Percentiles rank a stretch among this genome's conserved stretches.
These are phyloP conservation scores for Petunia secreta DNA, from an alignment of 257 asterid species.

Conservation along the genomic window DNA sequence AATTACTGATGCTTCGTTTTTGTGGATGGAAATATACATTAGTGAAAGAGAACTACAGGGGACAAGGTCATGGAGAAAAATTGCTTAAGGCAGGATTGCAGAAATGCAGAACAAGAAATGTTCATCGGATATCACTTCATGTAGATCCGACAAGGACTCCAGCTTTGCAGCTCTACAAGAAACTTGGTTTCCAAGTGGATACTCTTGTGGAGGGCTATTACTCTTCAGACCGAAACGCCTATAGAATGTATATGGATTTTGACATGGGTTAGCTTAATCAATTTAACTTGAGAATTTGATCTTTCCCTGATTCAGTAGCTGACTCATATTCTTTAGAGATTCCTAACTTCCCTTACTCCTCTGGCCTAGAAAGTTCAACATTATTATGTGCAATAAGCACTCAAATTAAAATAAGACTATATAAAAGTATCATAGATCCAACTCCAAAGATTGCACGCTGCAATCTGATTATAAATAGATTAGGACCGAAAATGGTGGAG, in stretches of 20 bases:
- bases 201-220: conserved; percentile 68
- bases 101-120: conserved; percentile 68
- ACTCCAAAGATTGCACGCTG: background rate
- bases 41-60: conserved; percentile 75
- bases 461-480: background rate
- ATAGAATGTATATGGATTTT: conserved; percentile 82
- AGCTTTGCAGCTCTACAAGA: conserved; percentile 78
- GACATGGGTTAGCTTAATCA: conserved; percentile 35
- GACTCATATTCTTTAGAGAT: background rate
- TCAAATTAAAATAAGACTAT: background rate
- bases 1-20: background rate
- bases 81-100: conserved; percentile 72
- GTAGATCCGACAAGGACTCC: conserved; percentile 79
- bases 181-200: conserved; percentile 77
- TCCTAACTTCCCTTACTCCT: background rate
- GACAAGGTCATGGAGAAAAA: conserved; percentile 78
- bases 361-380: background rate
- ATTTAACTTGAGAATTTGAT: background rate
- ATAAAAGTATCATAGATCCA: background rate
- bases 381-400: background rate
- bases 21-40: conserved; percentile 27
- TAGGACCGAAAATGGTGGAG: background rate
- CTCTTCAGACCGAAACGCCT: conserved; percentile 74
- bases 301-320: background rate
- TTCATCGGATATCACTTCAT: conserved; percentile 75